Conservation (phyloP, 2,329 filamentous ascomycete genomes). For the Tolypocladium ovalisporum region DNA sequence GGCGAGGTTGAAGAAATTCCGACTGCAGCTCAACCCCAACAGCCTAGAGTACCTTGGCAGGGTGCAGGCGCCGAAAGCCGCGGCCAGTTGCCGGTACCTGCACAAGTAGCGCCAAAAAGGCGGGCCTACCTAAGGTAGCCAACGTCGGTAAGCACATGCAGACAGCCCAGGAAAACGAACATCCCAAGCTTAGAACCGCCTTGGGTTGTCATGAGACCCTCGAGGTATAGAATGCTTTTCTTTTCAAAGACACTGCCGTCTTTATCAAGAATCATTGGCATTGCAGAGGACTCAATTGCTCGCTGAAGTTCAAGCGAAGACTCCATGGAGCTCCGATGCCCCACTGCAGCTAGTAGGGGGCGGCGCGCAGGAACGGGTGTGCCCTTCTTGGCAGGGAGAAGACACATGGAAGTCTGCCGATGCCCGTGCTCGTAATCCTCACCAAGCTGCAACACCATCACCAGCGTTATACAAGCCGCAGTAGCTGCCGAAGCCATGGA, state of each 20-base stretch:
- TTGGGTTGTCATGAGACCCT: too few species aligned
- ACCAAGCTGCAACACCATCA: not conserved
- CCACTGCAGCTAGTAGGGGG: not conserved
- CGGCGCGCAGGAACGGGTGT: too few species aligned
- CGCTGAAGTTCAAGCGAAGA: not conserved
- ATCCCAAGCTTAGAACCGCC: not conserved
- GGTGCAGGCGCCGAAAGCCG: not conserved
- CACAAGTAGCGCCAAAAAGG: not conserved
- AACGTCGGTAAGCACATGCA: not conserved
- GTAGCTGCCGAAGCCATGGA: constrained; percentile 26
- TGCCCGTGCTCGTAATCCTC: not conserved
- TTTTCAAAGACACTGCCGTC: not conserved
- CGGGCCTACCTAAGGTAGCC: too few species aligned
- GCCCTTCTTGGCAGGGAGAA: not conserved
- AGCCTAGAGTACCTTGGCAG: not conserved
- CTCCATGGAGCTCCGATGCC: not conserved
- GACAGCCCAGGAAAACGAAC: not conserved
- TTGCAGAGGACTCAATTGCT: not conserved
- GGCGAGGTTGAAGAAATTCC: not conserved
- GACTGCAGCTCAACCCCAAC: not conserved
- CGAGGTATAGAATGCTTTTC: too few species aligned
- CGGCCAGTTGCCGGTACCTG: not conserved
- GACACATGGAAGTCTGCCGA: not conserved
- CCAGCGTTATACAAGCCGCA: not conserved
- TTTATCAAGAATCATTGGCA: not conserved